Conservation (phyloP, 306 rosid species). For the Pterocarpus macrocarpus region DNA sequence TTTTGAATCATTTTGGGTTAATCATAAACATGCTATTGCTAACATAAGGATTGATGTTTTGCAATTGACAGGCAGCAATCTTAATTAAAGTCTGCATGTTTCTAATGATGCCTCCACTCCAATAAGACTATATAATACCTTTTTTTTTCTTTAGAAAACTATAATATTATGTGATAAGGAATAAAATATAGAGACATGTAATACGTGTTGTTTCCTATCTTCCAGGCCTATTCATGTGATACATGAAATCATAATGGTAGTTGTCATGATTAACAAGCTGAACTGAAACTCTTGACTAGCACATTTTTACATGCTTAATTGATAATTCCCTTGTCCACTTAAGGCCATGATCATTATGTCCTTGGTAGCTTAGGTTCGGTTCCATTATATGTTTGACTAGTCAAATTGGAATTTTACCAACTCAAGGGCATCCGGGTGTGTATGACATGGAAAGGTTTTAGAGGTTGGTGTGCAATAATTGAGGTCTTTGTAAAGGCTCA, state of each 20-base stretch:
- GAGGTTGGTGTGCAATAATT: conserved; percentile 46
- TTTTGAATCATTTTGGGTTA: conserved; percentile 36
- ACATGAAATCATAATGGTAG: conserved; percentile 10
- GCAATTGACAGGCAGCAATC: conserved; percentile 27
- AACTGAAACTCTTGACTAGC: background rate
- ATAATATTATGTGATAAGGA: background rate
- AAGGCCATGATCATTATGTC: conserved; percentile 35
- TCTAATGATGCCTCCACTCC: conserved; percentile 37
- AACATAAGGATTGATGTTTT: conserved; percentile 44
- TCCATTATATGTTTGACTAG: conserved; percentile 35
- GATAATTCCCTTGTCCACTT: conserved; percentile 1
- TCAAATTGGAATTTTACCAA: conserved; percentile 40
- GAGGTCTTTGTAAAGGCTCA: conserved; percentile 50
- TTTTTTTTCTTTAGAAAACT: background rate
- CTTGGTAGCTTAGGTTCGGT: background rate
- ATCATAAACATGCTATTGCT: conserved; percentile 38
- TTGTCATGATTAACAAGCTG: conserved; percentile 39
- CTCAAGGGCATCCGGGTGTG: background rate
- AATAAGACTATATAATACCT: conserved; percentile 16
- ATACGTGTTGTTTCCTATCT: conserved; percentile 17
- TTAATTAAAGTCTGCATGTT: conserved; percentile 43
- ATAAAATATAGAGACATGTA: conserved; percentile 4
- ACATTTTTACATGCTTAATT: background rate
- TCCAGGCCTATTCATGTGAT: conserved; percentile 21
- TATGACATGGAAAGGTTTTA: conserved; percentile 36